Evolutionary conservation across 768 basidiomycete genomes (phyloP).

Genomic region (Amanita pseudoporphyria): DNA sequence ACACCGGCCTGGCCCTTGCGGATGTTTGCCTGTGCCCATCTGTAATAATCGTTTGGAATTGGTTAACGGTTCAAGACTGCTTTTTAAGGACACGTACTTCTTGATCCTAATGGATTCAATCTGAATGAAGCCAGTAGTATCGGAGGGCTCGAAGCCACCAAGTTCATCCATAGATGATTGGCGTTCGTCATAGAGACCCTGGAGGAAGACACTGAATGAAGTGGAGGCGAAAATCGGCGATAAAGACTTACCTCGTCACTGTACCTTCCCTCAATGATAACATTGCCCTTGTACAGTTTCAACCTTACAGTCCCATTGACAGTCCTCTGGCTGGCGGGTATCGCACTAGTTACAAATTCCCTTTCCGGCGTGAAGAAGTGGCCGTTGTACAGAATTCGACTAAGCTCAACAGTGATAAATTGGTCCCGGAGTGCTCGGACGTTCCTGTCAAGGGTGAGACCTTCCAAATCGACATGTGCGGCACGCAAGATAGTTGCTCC

Average conservation of each 20-base stretch:
- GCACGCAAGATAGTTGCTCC: constrained; percentile 92
- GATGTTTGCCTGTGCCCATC: constrained; percentile 84
- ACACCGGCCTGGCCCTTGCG: constrained; percentile 80
- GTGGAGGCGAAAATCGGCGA: background rate
- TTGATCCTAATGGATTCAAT: constrained; percentile 98
- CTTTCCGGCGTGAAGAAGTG: constrained; percentile 99
- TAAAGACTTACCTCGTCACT: constrained; percentile 61
- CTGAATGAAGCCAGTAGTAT: constrained; percentile 93
- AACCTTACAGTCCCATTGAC: constrained; percentile 91
- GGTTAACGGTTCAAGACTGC: constrained; percentile 4
- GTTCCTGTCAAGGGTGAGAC: constrained; percentile 95
- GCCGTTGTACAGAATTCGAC: constrained; percentile 93
- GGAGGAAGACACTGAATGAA: background rate
- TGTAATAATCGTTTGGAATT: constrained; percentile 19
- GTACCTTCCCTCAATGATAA: constrained; percentile 84
- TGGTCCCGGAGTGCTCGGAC: constrained; percentile 91
- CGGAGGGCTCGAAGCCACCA: constrained; percentile 94
- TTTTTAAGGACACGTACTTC: constrained; percentile 49
- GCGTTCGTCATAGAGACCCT: constrained; percentile 93
- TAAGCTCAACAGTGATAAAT: constrained; percentile 86
- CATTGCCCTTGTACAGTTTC: constrained; percentile 95
- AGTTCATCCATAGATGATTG: constrained; percentile 99
- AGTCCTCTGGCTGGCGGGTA: constrained; percentile 91
- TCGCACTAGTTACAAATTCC: constrained; percentile 85
- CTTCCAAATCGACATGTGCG: constrained; percentile 95